Percentiles rank a stretch among this genome's conserved stretches.
These are phyloP conservation scores for Cercospora brassicicola DNA, from an alignment of 2,329 filamentous ascomycete genomes.

Conservation along the genomic window DNA sequence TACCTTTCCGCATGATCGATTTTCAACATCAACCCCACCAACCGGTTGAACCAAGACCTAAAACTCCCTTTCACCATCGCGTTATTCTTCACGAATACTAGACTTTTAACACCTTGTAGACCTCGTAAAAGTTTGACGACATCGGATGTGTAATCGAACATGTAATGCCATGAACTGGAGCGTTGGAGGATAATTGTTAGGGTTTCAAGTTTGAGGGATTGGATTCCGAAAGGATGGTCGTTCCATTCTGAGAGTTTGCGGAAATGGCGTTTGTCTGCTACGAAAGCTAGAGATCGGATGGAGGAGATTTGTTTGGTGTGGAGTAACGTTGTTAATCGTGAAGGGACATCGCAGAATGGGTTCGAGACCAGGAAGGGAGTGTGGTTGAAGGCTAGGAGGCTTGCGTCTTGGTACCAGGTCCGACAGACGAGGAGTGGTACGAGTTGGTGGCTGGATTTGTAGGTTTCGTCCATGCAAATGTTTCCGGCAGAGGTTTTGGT, in stretches of 20 bases:
- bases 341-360: conserved; percentile 37
- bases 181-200: conserved; percentile 38
- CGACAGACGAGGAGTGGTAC: conserved; percentile 42
- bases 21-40: conserved; percentile 45
- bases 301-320: conserved; percentile 34
- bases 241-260: conserved; percentile 38
- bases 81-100: conserved; percentile 41
- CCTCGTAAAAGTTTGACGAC: conserved; percentile 39
- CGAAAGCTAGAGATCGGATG: conserved; percentile 38
- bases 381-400: conserved; percentile 38
- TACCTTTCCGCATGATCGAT: conserved; percentile 46
- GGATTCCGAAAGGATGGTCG: conserved; percentile 37
- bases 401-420: conserved; percentile 42
- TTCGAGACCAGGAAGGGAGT: conserved; percentile 42
- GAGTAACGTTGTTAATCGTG: conserved; percentile 29
- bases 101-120: conserved; percentile 37
- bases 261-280: conserved; percentile 37
- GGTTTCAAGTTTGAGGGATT: conserved; percentile 36
- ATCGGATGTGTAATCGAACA: conserved; percentile 38
- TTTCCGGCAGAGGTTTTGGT: conserved; percentile 21
- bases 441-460: conserved; percentile 35
- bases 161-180: conserved; percentile 39
- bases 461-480: conserved; percentile 33
- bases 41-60: conserved; percentile 42
- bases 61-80: conserved; percentile 42